phyloP scores from a whole-genome alignment of 1,284 basidiomycete species.

The Termitomyces sp. region DNA sequence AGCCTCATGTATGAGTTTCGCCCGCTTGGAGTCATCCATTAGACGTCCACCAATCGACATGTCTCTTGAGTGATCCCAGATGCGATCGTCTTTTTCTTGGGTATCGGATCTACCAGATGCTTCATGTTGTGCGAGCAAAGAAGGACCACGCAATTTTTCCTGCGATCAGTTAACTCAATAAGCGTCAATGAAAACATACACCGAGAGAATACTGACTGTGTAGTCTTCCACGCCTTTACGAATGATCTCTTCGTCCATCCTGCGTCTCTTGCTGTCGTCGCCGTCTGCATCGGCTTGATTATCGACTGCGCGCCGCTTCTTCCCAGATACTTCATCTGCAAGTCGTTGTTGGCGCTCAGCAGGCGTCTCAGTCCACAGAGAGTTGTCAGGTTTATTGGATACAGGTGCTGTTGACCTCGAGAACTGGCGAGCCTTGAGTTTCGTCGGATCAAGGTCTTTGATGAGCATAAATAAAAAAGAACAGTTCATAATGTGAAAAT shows the following conservation, averaged over 20 bases:
- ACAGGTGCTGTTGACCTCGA: conserved; percentile 55
- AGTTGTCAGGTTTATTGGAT: conserved; percentile 42
- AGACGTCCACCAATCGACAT: conserved; percentile 81
- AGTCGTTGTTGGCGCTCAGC: conserved; percentile 80
- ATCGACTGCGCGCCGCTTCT: conserved; percentile 67
- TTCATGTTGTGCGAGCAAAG: conserved; percentile 67
- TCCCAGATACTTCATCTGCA: conserved; percentile 82
- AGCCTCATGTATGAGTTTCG: conserved; percentile 74
- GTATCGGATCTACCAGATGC: conserved; percentile 35
- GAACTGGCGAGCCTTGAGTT: conserved; percentile 66
- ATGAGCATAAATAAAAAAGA: neutral
- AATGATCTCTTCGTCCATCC: conserved; percentile 60
- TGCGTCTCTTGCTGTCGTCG: conserved; percentile 44
- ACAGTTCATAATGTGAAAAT: neutral
- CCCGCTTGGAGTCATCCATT: conserved; percentile 79
- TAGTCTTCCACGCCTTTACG: conserved; percentile 70
- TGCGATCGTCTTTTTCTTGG: conserved; percentile 52
- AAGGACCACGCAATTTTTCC: conserved; percentile 61
- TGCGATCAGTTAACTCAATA: conserved; percentile 25
- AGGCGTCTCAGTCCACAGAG: conserved; percentile 92
- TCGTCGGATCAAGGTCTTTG: conserved; percentile 32
- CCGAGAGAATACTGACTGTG: conserved; percentile 52
- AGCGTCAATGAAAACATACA: neutral
- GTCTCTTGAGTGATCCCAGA: conserved; percentile 87
- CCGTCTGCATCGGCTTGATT: conserved; percentile 44